Conservation (phyloP, 805 yeast species). For the Candida pseudofarinosa region DNA sequence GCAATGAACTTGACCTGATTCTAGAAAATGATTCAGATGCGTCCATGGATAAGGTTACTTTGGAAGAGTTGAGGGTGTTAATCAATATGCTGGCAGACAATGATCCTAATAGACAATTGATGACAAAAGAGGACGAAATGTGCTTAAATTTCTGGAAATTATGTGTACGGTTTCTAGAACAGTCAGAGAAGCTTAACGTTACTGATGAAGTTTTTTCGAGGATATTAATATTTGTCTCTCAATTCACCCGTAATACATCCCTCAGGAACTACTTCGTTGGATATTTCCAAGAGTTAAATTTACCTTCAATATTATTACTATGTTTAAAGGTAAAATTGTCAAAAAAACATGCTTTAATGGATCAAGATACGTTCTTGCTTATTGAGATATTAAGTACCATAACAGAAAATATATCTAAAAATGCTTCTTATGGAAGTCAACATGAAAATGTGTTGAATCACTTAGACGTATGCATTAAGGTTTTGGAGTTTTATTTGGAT, state of each 20-base stretch:
- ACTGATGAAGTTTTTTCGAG: background rate
- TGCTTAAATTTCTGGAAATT: conserved; percentile 17
- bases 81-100: conserved; percentile 35
- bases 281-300: background rate
- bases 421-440: background rate
- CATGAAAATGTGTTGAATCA: background rate
- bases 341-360: background rate
- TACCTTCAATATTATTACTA: background rate
- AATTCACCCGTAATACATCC: conserved; percentile 2
- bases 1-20: background rate
- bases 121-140: conserved; percentile 3
- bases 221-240: conserved; percentile 2
- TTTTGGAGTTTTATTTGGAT: background rate
- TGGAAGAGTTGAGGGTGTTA: conserved; percentile 24
- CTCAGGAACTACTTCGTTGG: background rate
- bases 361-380: background rate
- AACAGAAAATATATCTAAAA: background rate
- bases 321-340: background rate
- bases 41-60: background rate
- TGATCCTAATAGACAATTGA: conserved; percentile 17
- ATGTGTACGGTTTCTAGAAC: conserved; percentile 5
- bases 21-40: background rate
- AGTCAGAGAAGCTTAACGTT: conserved; percentile 4
- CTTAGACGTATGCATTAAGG: background rate
- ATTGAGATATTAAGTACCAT: background rate